Evolutionary conservation across 2,329 filamentous ascomycete species (phyloP), one percentile per base, ranked within the genome.

Genomic region (Ascomycota sp.): DNA sequence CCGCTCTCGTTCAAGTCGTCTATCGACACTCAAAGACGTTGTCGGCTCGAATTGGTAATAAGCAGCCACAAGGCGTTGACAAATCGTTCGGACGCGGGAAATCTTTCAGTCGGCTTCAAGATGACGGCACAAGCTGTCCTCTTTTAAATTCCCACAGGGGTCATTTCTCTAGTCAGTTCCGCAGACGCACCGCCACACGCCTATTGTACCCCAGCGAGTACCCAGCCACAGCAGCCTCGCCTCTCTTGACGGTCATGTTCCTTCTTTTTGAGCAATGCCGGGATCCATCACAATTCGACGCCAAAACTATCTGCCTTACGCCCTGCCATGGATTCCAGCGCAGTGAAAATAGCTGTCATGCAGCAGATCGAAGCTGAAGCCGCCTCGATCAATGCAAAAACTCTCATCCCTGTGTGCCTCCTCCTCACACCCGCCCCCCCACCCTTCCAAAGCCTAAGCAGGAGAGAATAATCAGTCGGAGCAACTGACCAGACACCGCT

Each of bases 371-470:
- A 67, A 49, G 53, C 64, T 41, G 70, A 78, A 54, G 61, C 68
- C 40, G 72, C 71, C 52, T 59, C 78, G 43, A 62, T 59, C 46
- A 83, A 83, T 46, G 76, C 75, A 31, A 66, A 70, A 41, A 61
- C 64, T 42, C 60, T 84, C 45, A 78, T 84, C 46, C 66, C 76
- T 55, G 76, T 78, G 44, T 8, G 31, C 6, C 8, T 9, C 4
- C 24, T 12, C 25, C 24, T 27, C 11, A 27, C 27, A 9, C 27
- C 27, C 27, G 3, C 27, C 6, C 6, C 11, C 27, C 27, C 27
- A 3, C 27, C 11, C 6, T 11, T 6, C 27, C 6, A 9, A 3
- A 27, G 27, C 27, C 27, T 9, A 11, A 11, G 9, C 27, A 4
- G 11, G 11, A 27, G 27, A 9, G 8, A 3, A 9, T 11, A 27